Evolutionary conservation across 1,139 yeast genomes (phyloP), one percentile per base, ranked within the genome.

Genomic region (Candida neerlandica): DNA sequence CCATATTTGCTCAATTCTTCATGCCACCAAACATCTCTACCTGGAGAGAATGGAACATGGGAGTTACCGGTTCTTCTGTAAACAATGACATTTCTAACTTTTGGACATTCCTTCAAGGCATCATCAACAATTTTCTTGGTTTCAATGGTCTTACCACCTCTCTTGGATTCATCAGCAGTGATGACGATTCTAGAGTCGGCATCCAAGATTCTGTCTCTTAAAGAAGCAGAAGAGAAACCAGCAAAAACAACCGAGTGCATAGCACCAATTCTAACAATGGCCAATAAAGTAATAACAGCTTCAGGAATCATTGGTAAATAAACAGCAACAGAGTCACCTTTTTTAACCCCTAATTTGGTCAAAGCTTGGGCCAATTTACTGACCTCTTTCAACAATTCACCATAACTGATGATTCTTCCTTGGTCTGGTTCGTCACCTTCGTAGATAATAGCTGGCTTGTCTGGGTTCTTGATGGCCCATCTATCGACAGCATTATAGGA

Each of bases 291-390:
- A 41, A 86, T 78, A 54, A 88, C 61, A 1, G 94, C 92, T 69
- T 87, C 91, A 27, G 95, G 94, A 55, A 86, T 85, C 96, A 88
- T 88, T 57, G 95, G 96, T 66, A 88, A 75, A 66, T 88, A 88
- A 44, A 88, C 92, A 2, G 95, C 95, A 41, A 88, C 94, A 5
- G 92, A 84, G 63, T 88, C 95, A 55, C 94, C 94, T 69, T 87
- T 87, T 61, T 78, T 78, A 54, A 87, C 92, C 52, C 92, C 92
- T 62, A 84, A 69, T 57, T 74, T 75, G 55, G 75, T 77, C 69
- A 84, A 78, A 52, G 86, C 83, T 59, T 85, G 90, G 7, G 91
- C 88, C 61, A 86, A 79, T 62, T 82, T 82, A 48, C 82, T 82
- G 47, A 87, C 90, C 48, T 87, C 77, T 62, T 82, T 81, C 58